Conservation (phyloP, 768 basidiomycete genomes). For the Leucogyrophana mollusca region DNA sequence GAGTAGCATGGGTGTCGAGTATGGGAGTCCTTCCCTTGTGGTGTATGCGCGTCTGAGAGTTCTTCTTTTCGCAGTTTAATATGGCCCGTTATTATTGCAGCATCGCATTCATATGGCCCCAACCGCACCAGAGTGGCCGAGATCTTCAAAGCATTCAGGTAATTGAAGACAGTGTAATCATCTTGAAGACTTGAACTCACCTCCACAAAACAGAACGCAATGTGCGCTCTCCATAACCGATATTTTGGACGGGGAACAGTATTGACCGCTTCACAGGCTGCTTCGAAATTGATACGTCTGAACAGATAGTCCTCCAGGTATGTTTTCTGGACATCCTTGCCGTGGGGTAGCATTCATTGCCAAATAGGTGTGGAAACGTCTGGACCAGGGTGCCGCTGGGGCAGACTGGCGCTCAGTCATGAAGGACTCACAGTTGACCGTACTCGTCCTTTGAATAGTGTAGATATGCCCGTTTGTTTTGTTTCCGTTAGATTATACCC, state of each 20-base stretch:
- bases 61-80: slow-evolving; percentile 19
- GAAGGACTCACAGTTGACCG: slow-evolving; percentile 28
- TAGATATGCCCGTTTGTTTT: no score
- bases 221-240: slow-evolving; percentile 14
- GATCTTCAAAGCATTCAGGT: slow-evolving; percentile 32
- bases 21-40: slow-evolving; percentile 14
- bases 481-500: no score
- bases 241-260: background rate
- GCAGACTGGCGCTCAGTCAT: slow-evolving; percentile 35
- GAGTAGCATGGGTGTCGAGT: slow-evolving; percentile 31
- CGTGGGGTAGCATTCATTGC: slow-evolving; percentile 1
- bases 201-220: slow-evolving; percentile 21
- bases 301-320: slow-evolving; percentile 32
- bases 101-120: slow-evolving; percentile 22
- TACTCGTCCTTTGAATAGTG: slow-evolving; percentile 20
- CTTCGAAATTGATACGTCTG: slow-evolving; percentile 38
- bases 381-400: slow-evolving; percentile 30
- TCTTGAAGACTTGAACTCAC: slow-evolving; percentile 4
- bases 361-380: slow-evolving; percentile 32
- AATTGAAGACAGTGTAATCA: slow-evolving; percentile 5
- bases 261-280: slow-evolving; percentile 20
- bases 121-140: slow-evolving; percentile 21
- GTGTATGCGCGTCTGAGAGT: background rate
- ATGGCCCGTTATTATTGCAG: slow-evolving; percentile 32
- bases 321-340: slow-evolving; percentile 15